Evolutionary conservation across 1,284 basidiomycete species (phyloP), one percentile per base, ranked within the genome.

Genomic region (Earliella scabrosa): DNA sequence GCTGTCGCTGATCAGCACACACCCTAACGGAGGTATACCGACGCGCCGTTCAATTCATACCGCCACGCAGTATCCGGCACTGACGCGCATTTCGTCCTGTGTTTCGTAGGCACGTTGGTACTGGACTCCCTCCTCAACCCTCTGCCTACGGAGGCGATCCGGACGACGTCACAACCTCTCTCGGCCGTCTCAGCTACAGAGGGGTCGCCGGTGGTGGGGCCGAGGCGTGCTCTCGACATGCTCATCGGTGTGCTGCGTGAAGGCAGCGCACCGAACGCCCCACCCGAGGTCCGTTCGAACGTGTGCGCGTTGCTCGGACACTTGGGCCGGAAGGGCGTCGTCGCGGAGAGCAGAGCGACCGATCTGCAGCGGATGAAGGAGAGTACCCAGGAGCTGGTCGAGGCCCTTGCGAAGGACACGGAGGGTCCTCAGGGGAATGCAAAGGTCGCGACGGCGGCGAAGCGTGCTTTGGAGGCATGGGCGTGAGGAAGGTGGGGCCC

Each of bases 1-100:
- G 1, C 73, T 97, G 57, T 90, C 89, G 34, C 73, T 98, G 48
- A 72, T 97, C 59, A 84, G 83, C 56, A 86, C 86, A 13, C 81
- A 86, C 52, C 74, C 77, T 41, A 72, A 77, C 52, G 90, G 89
- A 63, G 85, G 92, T 88, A 73, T 65, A 83, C 75, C 18, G 38
- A 48, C 36, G 54, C 34, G 24, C 21, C 43, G 16, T 18, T 18
- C 23, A 38, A 26, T 40, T 31, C 48, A 43, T 58, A 35, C n/a
- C 48, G 36, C 31, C 46, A 40, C 24, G 44, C 52, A 54, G 45
- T 46, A 45, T 45, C n/a, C n/a, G 14, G 27, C 16, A 11, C 51
- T 46, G 41, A 51, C 54, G 34, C 56, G 46, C 54, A 59, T 44
- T 53, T 26, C 18, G 18, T 29, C 27, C 35, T 29, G 41, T 50